Base-by-base conservation (phyloP, 306 rosid species). In the Cicer bijugum region DNA sequence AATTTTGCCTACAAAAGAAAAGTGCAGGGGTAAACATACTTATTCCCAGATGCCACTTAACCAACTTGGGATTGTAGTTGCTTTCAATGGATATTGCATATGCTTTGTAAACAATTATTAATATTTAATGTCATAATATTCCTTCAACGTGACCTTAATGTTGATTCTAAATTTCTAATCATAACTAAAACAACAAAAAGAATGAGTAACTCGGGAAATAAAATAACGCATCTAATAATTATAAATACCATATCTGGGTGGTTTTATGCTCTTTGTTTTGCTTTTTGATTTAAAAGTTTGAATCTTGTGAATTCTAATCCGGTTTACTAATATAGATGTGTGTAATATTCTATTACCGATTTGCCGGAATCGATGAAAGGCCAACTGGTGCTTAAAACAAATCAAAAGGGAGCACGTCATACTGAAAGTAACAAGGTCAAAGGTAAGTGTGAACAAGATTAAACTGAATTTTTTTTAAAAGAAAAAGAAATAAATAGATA, bases 1-100 rank as follows among this genome's bases (percentile, higher is more conserved):
- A 82, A 94, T 81, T 86, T 86, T 91, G 51, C 85, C 97, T 94
- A 67, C 82, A 71, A 60, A 53, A 59, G 28, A 35, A 74, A 12
- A 55, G 65, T 8, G 39, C n/a, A 5, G 17, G 60, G 59, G 6
- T 33, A 62, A 66, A 53, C 42, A 44, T 60, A 63, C 47, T 52
- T 20, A n/a, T 33, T 55, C 53, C 11, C 15, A 35, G 72, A 73
- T 52, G 57, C 11, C 39, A 72, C 46, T 51, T 67, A 57, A 19
- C 45, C 78, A 23, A 16, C 79, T 67, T 16, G 61, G 14, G 17
- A 48, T 35, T 57, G 66, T 28, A 23, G 58, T 65, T 57, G 44
- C 20, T 71, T 81, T 17, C 37, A 60, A 67, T 14, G 39, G 12
- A 64, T 42, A 74, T 62, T 69, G 70, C 61, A 56, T 12, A 63